Evolutionary conservation across 2,329 filamentous ascomycete species (phyloP).

Genomic region (Alternaria rosae): DNA sequence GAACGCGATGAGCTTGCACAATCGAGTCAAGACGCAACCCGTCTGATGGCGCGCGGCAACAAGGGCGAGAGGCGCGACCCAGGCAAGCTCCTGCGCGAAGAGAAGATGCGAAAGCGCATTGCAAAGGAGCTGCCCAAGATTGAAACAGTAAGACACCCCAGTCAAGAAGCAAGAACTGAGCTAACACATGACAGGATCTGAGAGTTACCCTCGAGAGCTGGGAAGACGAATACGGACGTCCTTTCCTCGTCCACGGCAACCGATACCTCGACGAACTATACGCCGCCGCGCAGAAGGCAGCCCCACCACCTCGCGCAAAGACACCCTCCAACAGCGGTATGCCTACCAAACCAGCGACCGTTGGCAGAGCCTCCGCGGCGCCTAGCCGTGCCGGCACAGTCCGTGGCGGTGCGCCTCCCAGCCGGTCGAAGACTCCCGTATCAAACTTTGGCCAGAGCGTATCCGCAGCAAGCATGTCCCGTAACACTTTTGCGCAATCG

Average conservation of each 20-base stretch:
- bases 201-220: conserved; percentile 81
- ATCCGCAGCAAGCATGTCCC: conserved; percentile 38
- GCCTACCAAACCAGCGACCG: conserved; percentile 37
- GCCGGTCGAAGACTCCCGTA: conserved; percentile 55
- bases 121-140: conserved; percentile 95
- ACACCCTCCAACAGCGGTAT: conserved; percentile 67
- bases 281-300: conserved; percentile 64
- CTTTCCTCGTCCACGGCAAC: conserved; percentile 92
- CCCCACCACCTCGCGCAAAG: conserved; percentile 73
- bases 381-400: conserved; percentile 50
- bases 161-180: neutral
- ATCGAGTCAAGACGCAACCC: conserved; percentile 93
- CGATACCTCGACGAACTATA: conserved; percentile 89
- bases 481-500: conserved; percentile 49
- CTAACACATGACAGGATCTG: conserved; percentile 60
- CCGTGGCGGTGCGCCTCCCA: conserved; percentile 50
- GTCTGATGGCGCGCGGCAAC: conserved; percentile 87
- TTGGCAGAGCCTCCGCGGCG: conserved; percentile 42
- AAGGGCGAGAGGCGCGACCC: conserved; percentile 96
- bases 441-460: conserved; percentile 35
- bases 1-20: conserved; percentile 88
- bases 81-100: conserved; percentile 89
- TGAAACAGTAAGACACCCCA: conserved; percentile 60
- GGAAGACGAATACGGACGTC: conserved; percentile 92
- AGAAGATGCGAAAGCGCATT: conserved; percentile 98